These are phyloP conservation scores for Leavenworthia alabamica DNA, from an alignment of 345 rosid species.

Conservation along the genomic window DNA sequence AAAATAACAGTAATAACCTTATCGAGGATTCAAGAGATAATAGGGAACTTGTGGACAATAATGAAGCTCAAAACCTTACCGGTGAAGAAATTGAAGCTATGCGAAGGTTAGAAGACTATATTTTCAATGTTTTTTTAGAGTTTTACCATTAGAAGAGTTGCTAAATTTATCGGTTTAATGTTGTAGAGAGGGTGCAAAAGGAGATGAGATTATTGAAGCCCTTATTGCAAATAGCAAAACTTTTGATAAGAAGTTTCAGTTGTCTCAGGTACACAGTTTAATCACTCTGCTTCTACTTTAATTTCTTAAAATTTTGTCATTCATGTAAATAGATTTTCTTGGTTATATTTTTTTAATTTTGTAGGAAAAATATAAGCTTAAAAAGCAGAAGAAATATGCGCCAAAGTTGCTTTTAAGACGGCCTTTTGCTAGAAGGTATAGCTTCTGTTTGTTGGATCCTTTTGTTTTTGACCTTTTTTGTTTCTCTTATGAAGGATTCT, in stretches of 20 bases:
- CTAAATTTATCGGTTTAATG: background rate
- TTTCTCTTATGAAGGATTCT: conserved; percentile 8
- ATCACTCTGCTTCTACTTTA: conserved; percentile 2
- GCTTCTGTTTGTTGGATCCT: background rate
- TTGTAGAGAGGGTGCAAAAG: conserved; percentile 84
- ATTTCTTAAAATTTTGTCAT: background rate
- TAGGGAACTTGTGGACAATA: conserved; percentile 66
- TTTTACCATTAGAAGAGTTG: background rate
- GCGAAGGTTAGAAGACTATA: conserved; percentile 43
- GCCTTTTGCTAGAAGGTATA: conserved; percentile 68
- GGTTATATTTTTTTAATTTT: background rate
- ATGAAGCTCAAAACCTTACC: conserved; percentile 69
- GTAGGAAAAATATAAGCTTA: conserved; percentile 84
- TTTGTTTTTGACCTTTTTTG: background rate
- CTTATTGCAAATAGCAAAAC: conserved; percentile 88
- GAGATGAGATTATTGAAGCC: conserved; percentile 80
- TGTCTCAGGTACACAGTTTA: conserved; percentile 54
- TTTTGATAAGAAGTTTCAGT: conserved; percentile 70
- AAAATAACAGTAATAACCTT: conserved; percentile 33
- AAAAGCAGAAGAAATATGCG: conserved; percentile 93
- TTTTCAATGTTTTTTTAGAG: background rate
- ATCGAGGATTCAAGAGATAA: conserved; percentile 59
- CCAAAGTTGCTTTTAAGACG: conserved; percentile 77
- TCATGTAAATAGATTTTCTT: background rate
- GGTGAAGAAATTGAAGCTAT: conserved; percentile 81